Evolutionary conservation across 2,329 filamentous ascomycete genomes (phyloP), one percentile per base, ranked within the genome.

Genomic region (Aspergillus sp.): DNA sequence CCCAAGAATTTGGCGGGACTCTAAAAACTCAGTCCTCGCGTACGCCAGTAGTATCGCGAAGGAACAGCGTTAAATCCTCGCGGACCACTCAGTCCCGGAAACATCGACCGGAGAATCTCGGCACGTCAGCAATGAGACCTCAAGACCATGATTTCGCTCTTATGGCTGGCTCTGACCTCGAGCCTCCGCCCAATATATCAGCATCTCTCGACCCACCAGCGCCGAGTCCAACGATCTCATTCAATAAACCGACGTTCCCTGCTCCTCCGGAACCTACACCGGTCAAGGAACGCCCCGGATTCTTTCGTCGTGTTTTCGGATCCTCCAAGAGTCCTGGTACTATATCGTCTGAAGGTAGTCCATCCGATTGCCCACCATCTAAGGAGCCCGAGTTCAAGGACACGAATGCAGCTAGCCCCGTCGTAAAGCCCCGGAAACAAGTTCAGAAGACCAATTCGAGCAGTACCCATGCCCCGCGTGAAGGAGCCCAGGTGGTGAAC

Each of bases 241-340:
- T 79, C 59, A 77, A 81, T 41, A 84, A 84, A 58, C 66, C 75
- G 15, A 69, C 73, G 23, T 72, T 77, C 23, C 69, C 73, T 1
- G 39, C 41, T 43, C 73, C 71, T 60, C 73, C 71, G 60, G 77
- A 69, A 62, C 74, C 75, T 61, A 77, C 69, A 61, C 78, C 73
- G 64, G 79, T 80, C 52, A 90, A 89, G 70, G 88, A 91, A 68
- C 86, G 87, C 57, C 90, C 85, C 8, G 93, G 95, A 19, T 98
- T 99, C 79, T 98, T 98, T 79, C 87, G 91, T 66, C 87, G 93
- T 62, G 90, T 98, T 40, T 98, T 98, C 78, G 90, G 89, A 40
- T 89, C 88, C 9, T 86, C 89, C 37, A 90, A 83, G 70, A 83
- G 76, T 49, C 80, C 72, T 62, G 60, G 67, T n/a, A 53, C 62